These are phyloP conservation scores for Colletotrichum somersetense DNA, from an alignment of 2,329 filamentous ascomycete species.

Conservation along the genomic window DNA sequence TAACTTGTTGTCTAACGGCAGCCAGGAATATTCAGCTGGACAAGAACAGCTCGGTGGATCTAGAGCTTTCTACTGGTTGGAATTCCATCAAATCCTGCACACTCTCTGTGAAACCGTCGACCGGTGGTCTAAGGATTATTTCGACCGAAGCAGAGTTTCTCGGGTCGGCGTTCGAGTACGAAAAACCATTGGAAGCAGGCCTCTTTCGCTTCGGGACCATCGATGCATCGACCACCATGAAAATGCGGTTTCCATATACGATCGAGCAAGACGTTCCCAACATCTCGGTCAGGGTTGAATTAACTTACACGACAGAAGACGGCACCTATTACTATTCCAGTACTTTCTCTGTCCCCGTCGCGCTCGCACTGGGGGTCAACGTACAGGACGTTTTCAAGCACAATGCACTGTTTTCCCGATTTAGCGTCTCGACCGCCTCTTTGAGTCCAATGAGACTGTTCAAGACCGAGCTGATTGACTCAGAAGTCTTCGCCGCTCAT, in stretches of 20 bases:
- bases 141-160: conserved; percentile 70
- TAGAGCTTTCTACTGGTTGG: conserved; percentile 80
- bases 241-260: conserved; percentile 82
- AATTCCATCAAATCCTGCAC: conserved; percentile 74
- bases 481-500: conserved; percentile 75
- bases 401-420: conserved; percentile 83
- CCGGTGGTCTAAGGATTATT: conserved; percentile 73
- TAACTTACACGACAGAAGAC: conserved; percentile 76
- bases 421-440: conserved; percentile 88
- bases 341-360: conserved; percentile 74
- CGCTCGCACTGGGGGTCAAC: conserved; percentile 90
- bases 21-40: conserved; percentile 83
- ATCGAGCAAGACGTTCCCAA: conserved; percentile 81
- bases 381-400: conserved; percentile 97
- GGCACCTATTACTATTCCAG: conserved; percentile 75
- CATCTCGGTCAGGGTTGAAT: conserved; percentile 81
- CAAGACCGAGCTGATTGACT: conserved; percentile 77
- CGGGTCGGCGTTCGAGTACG: conserved; percentile 56
- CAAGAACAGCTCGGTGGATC: conserved; percentile 80
- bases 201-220: conserved; percentile 65
- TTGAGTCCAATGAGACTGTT: conserved; percentile 80
- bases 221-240: conserved; percentile 59
- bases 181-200: conserved; percentile 66
- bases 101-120: conserved; percentile 72
- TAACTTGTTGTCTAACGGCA: conserved; percentile 76